These are phyloP conservation scores for Tagetes patula DNA, from an alignment of 129 eudicot species.

Conservation along the genomic window DNA sequence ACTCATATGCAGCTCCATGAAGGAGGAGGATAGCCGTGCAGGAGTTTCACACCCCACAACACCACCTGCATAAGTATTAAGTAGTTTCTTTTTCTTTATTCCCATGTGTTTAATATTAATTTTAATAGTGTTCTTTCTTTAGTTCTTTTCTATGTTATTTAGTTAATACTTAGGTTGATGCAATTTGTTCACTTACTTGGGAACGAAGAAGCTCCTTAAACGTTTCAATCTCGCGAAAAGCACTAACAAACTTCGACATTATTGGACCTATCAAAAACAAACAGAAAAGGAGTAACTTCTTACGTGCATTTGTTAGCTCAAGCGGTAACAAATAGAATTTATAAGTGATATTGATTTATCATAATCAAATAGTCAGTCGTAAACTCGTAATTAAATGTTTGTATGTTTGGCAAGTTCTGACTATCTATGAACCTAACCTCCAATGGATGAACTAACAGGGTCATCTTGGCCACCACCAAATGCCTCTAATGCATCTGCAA, in stretches of 20 bases:
- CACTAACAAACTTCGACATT: slow-evolving; percentile 72
- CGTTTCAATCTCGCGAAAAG: slow-evolving; percentile 88
- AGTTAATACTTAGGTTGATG: not conserved
- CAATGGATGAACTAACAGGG: slow-evolving; percentile 75
- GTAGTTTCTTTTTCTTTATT: too few relatives aligned
- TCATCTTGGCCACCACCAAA: slow-evolving; percentile 90
- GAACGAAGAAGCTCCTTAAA: slow-evolving; percentile 97
- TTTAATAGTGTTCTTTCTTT: too few relatives aligned
- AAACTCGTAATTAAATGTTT: not conserved
- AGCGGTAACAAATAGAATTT: not conserved
- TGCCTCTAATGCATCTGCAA: slow-evolving; percentile 89
- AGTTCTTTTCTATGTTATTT: too few relatives aligned
- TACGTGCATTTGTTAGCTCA: slow-evolving; percentile 22
- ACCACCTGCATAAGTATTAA: too few relatives aligned
- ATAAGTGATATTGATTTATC: not conserved
- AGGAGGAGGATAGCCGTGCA: too few relatives aligned
- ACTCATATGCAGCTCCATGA: too few relatives aligned
- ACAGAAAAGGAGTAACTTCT: slow-evolving; percentile 1
- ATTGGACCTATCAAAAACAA: slow-evolving; percentile 64
- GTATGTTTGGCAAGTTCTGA: not conserved
- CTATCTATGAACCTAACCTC: slow-evolving; percentile 50
- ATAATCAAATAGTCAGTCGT: not conserved
- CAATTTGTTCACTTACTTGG: slow-evolving; percentile 60
- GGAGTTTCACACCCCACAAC: too few relatives aligned
- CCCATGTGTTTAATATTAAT: too few relatives aligned